phyloP scores from a whole-genome alignment of 2,329 filamentous ascomycete species.

The Helminthosporium solani region DNA sequence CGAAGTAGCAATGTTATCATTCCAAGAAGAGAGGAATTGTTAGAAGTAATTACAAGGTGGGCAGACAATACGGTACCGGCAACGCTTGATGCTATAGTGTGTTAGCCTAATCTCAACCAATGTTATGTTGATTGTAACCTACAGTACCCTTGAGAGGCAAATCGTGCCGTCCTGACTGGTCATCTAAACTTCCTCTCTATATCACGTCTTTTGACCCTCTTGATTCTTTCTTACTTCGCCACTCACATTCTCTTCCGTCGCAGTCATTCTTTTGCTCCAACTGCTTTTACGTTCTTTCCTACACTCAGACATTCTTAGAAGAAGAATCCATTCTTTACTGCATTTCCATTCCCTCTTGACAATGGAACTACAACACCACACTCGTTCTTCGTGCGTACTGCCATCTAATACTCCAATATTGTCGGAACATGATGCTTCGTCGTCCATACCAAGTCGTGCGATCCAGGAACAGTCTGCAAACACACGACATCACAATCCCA shows the following conservation, averaged over 20 bases:
- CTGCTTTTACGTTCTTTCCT: conserved; percentile 45
- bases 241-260: conserved; percentile 33
- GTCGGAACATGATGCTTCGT: conserved; percentile 19
- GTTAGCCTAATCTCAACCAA: conserved; percentile 36
- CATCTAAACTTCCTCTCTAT: conserved; percentile 25
- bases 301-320: conserved; percentile 46
- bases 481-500: conserved; percentile 34
- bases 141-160: conserved; percentile 27
- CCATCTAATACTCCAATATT: conserved; percentile 47
- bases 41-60: conserved; percentile 32
- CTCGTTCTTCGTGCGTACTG: conserved; percentile 41
- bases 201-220: conserved; percentile 24
- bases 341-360: conserved; percentile 24
- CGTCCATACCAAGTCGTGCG: conserved; percentile 31
- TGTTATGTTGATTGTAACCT: conserved; percentile 34
- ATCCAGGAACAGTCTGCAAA: conserved; percentile 48
- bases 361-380: conserved; percentile 38
- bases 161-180: conserved; percentile 18
- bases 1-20: conserved; percentile 34
- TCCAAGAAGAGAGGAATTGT: conserved; percentile 28
- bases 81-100: conserved; percentile 27
- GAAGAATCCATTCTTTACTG: conserved; percentile 30
- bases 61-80: conserved; percentile 32
- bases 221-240: conserved; percentile 27
- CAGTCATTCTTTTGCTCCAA: conserved; percentile 50